Evolutionary conservation across 106 monocot species (phyloP).

Genomic region (Narthecium ossifragum): DNA sequence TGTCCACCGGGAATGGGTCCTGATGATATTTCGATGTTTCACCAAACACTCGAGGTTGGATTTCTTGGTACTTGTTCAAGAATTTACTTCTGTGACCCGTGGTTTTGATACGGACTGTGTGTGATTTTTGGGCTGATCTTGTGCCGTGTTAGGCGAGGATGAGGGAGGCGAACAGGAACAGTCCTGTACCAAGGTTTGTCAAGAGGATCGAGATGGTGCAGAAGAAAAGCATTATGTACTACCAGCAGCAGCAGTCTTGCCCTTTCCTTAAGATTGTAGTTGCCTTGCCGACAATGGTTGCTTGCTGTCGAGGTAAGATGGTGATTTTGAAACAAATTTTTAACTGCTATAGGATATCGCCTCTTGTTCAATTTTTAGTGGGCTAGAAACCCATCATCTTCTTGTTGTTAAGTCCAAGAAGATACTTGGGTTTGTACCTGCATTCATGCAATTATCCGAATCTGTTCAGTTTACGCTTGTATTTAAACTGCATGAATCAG

Average conservation of each 20-base stretch:
- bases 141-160: conserved; percentile 53
- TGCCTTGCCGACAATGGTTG: conserved; percentile 94
- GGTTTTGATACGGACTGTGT: no score
- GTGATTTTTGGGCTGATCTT: not conserved
- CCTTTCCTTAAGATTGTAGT: conserved; percentile 93
- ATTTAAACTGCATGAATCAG: no score
- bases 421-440: no score
- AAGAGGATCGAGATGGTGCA: conserved; percentile 78
- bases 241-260: conserved; percentile 59
- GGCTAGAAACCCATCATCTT: no score
- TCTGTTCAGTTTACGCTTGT: no score
- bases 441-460: no score
- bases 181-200: conserved; percentile 72
- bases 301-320: conserved; percentile 91
- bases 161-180: conserved; percentile 89
- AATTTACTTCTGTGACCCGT: no score
- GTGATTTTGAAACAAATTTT: no score
- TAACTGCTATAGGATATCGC: no score
- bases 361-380: no score
- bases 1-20: conserved; percentile 87
- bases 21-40: conserved; percentile 80
- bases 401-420: no score
- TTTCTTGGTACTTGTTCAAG: not conserved
- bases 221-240: conserved; percentile 95
- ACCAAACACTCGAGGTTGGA: conserved; percentile 76